These are phyloP conservation scores for Diplogelasinospora grovesii DNA, from an alignment of 495 filamentous ascomycete genomes.

Conservation along the genomic window DNA sequence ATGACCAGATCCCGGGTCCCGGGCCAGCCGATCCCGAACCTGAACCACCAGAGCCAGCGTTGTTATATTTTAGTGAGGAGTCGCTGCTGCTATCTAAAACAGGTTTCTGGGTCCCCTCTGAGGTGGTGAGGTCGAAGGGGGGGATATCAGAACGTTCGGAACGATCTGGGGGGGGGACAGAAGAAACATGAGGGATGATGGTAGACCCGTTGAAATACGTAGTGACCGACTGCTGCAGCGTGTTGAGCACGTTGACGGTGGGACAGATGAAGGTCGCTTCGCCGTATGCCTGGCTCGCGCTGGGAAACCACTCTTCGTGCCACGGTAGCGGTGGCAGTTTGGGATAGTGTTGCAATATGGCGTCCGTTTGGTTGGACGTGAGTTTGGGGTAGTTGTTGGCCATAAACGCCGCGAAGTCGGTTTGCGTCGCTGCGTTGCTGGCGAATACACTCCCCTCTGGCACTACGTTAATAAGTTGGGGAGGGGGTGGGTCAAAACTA, in stretches of 20 bases:
- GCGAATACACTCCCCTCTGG: conserved; percentile 47
- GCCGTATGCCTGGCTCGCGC: conserved; percentile 47
- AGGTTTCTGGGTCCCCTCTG: too few species aligned
- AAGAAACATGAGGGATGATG: too few species aligned
- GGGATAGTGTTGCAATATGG: conserved; percentile 30
- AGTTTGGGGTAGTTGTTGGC: conserved; percentile 38
- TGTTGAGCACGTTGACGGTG: conserved; percentile 27
- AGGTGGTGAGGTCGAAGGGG: too few species aligned
- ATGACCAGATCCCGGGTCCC: too few species aligned
- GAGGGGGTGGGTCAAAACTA: not conserved
- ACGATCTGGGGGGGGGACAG: too few species aligned
- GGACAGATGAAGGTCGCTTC: conserved; percentile 63
- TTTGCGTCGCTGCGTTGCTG: conserved; percentile 34
- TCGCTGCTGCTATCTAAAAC: too few species aligned
- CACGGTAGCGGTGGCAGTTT: conserved; percentile 15
- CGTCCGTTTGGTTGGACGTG: conserved; percentile 38
- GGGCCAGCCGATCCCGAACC: too few species aligned
- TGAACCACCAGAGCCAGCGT: too few species aligned
- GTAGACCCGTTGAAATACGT: too few species aligned
- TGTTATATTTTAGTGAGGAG: too few species aligned
- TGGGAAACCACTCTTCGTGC: conserved; percentile 32
- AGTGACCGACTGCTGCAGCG: conserved; percentile 7
- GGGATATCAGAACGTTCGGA: too few species aligned
- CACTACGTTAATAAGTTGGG: not conserved
- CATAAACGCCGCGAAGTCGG: conserved; percentile 43